Evolutionary conservation across 176 grass and related monocot genomes (phyloP).

Genomic region (Oryza coarctata): DNA sequence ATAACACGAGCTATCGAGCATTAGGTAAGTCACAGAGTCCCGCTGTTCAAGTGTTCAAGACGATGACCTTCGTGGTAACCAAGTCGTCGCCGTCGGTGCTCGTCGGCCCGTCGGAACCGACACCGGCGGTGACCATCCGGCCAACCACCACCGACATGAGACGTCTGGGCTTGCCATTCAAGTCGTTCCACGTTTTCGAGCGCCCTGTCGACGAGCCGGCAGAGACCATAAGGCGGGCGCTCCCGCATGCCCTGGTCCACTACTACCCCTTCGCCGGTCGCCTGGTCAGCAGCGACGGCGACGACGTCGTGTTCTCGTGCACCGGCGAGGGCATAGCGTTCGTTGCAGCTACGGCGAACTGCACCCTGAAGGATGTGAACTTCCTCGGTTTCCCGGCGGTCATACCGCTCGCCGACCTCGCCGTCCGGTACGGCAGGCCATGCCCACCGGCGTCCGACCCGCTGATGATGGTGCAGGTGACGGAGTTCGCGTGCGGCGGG

Average conservation of each 20-base stretch:
- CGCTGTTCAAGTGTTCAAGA: background rate
- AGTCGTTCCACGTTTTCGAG: slow-evolving; percentile 29
- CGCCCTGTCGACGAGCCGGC: background rate
- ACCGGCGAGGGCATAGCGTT: too few relatives aligned
- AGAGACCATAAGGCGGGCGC: background rate
- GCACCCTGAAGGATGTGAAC: background rate
- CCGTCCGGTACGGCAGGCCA: background rate
- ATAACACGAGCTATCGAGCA: too few relatives aligned
- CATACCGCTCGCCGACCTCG: background rate
- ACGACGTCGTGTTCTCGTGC: background rate
- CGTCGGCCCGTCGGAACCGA: slow-evolving; percentile 11
- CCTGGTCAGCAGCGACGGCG: background rate
- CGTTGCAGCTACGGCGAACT: background rate
- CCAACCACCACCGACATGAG: slow-evolving; percentile 30
- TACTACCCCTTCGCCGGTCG: slow-evolving; percentile 47
- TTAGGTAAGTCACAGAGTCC: too few relatives aligned
- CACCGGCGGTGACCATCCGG: slow-evolving; percentile 5
- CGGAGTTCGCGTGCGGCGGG: background rate
- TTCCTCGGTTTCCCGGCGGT: background rate
- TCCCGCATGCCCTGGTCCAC: slow-evolving; percentile 30
- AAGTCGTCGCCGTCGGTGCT: slow-evolving; percentile 10
- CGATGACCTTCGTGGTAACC: background rate
- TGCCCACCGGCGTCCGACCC: background rate
- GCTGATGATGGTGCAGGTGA: background rate
- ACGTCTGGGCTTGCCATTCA: background rate